Percentiles rank a stretch among this genome's conserved stretches.
Conservation (phyloP, 2,329 filamentous ascomycete genomes). For the Graphiopsis chlorocephala region DNA sequence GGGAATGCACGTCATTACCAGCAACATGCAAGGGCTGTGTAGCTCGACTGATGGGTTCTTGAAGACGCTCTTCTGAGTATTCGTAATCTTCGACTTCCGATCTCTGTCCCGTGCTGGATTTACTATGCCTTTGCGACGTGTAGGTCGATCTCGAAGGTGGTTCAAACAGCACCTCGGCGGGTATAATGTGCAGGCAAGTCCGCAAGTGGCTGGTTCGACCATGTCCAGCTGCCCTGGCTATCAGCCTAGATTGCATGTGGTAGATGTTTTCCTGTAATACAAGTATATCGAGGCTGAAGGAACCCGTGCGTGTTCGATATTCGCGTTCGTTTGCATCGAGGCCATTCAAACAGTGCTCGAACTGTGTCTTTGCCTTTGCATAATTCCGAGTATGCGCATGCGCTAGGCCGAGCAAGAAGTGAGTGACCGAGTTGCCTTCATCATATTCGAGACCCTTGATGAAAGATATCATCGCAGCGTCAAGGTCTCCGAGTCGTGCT, state of each 20-base stretch:
- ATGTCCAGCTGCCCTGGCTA: not conserved
- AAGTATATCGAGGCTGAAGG: slow-evolving; percentile 23
- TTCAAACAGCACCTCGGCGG: slow-evolving; percentile 30
- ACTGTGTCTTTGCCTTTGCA: slow-evolving; percentile 23
- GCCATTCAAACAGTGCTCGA: slow-evolving; percentile 22
- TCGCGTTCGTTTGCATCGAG: slow-evolving; percentile 19
- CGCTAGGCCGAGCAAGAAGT: slow-evolving; percentile 32
- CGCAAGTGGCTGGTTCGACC: not conserved
- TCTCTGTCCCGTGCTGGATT: not conserved
- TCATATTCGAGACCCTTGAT: slow-evolving; percentile 24
- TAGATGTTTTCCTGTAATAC: slow-evolving; percentile 20
- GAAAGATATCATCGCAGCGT: slow-evolving; percentile 24
- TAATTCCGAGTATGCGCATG: slow-evolving; percentile 26
- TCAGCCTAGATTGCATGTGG: slow-evolving; percentile 2
- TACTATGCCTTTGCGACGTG: not conserved
- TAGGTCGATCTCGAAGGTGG: slow-evolving; percentile 15
- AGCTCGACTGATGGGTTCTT: not conserved
- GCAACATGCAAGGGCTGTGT: not conserved
- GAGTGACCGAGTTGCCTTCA: slow-evolving; percentile 21
- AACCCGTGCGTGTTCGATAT: slow-evolving; percentile 20
- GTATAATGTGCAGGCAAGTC: slow-evolving; percentile 17
- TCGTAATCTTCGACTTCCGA: not conserved
- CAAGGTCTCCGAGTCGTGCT: slow-evolving; percentile 31
- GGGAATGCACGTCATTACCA: not conserved
- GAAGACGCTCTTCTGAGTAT: not conserved